Conservation (phyloP, 257 asterid species). For the Jacaranda mimosifolia region DNA sequence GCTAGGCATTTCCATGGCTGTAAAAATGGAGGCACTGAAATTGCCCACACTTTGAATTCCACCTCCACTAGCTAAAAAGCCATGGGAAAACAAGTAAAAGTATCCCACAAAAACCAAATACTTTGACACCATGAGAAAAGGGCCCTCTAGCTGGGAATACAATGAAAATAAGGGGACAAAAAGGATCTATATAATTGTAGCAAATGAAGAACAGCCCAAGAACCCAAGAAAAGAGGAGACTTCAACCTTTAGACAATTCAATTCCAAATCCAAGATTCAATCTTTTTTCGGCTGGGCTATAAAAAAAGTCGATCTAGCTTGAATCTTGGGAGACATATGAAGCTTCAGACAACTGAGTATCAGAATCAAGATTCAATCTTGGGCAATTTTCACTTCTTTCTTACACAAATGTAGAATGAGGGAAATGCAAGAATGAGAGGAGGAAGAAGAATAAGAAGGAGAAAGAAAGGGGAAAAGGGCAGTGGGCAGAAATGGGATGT, state of each 20-base stretch:
- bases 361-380: slow-evolving; percentile 24
- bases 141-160: slow-evolving; percentile 30
- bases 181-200: neutral
- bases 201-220: slow-evolving; percentile 1
- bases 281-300: neutral
- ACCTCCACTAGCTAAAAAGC: slow-evolving; percentile 41
- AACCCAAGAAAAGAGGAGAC: neutral
- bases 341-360: neutral
- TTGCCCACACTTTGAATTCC: slow-evolving; percentile 35
- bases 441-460: slow-evolving; percentile 1
- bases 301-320: neutral
- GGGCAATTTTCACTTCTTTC: neutral
- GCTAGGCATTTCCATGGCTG: slow-evolving; percentile 51
- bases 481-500: neutral
- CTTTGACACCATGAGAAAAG: slow-evolving; percentile 48
- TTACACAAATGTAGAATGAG: neutral
- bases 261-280: slow-evolving; percentile 1
- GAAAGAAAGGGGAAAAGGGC: neutral
- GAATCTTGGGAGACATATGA: neutral
- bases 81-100: slow-evolving; percentile 44
- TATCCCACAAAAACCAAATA: slow-evolving; percentile 38
- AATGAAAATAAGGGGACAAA: slow-evolving; percentile 20
- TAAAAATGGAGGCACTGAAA: slow-evolving; percentile 41
- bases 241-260: neutral
- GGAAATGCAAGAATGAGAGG: neutral